Evolutionary conservation across 176 grass and related monocot genomes (phyloP), one percentile per base, ranked within the genome.

Genomic region (Pontederia crassipes): DNA sequence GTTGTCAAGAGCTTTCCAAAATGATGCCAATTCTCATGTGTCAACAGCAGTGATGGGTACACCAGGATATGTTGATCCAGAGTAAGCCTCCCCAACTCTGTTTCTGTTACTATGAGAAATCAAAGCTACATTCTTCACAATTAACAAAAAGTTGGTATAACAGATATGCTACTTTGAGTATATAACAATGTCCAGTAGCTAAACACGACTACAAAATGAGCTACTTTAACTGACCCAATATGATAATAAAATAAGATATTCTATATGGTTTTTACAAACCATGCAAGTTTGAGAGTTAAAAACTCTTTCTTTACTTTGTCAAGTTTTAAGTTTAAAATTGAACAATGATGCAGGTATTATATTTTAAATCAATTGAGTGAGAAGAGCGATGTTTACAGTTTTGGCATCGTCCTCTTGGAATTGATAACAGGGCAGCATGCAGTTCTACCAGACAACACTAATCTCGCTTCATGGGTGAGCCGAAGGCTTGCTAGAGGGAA

Each of bases 301-400:
- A 24, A 24, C 20, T 12, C 20, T 12, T 29, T 2, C 8, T 7
- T 11, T 12, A 18, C 8, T 49, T 26, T 64, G 28, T 49, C 12
- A 5, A 24, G 1, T 24, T 24, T 24, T 24, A 24, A 24, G 20
- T 24, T 24, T 24, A 24, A 24, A 0, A 24, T 24, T 24, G 20
- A 24, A 24, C 20, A 24, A 24, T 24, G 20, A 24, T 24, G 20
- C 20, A 89, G 85, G 68, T 83, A 80, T 20, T 58, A 89, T 32
- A 58, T 49, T 6, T 64, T 69, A 35, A 55, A 56, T 55, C 74
- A 78, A 49, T 74, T 75, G 0, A 86, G 79, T 6, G 74, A 81
- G 40, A 84, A 81, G 58, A 89, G 85, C 47, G 85, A 83, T 29
- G 77, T 84, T 2, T 84, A 63, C 14, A 80, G 85, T 55, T 89